A percentile compares a stretch with the other conserved stretches of the same genome.
phyloP scores from a whole-genome alignment of 345 rosid species.

The Leavenworthia alabamica region DNA sequence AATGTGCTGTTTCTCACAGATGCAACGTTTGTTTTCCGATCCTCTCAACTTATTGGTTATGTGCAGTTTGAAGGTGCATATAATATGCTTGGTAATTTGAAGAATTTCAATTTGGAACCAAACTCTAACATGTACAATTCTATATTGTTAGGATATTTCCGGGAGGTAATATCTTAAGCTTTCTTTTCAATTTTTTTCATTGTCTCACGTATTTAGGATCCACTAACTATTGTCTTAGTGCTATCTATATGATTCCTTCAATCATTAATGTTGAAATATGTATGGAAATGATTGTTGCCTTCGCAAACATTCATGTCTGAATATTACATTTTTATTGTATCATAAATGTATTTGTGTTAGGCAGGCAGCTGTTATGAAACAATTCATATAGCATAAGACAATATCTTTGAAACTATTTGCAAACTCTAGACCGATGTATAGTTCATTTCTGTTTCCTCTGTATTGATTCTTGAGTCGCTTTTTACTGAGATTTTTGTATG shows the following conservation, averaged over 20 bases:
- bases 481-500: constrained; percentile 8
- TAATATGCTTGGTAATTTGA: constrained; percentile 55
- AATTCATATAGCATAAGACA: background rate
- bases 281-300: background rate
- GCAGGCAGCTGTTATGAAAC: background rate
- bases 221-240: background rate
- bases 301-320: background rate
- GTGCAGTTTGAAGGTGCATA: constrained; percentile 75
- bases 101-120: constrained; percentile 52
- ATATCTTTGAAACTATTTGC: constrained; percentile 10
- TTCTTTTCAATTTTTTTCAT: background rate
- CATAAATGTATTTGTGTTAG: background rate
- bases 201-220: background rate
- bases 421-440: background rate
- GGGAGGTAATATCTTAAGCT: constrained; percentile 46
- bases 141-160: constrained; percentile 71
- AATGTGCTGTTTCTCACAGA: constrained; percentile 11
- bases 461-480: background rate
- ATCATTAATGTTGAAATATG: background rate
- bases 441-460: background rate
- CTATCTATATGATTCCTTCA: background rate
- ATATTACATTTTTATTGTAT: background rate
- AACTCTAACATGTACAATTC: constrained; percentile 62
- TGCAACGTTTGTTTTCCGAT: background rate
- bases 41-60: background rate